phyloP scores from a whole-genome alignment of 2,329 filamentous ascomycete genomes.

The Kalmusia sp. region DNA sequence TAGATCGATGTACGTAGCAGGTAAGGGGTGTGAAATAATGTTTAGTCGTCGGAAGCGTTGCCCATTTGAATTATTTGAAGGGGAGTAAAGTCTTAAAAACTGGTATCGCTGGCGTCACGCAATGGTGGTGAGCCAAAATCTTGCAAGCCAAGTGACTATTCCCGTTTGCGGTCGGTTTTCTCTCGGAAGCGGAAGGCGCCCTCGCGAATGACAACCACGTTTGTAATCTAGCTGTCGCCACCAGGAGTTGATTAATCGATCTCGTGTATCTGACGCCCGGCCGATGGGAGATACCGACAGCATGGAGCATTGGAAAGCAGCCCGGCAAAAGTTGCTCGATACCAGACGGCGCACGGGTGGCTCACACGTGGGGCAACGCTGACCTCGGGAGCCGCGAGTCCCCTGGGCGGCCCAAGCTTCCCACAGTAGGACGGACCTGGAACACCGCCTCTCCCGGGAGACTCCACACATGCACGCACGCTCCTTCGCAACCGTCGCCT shows the following conservation, averaged over 20 bases:
- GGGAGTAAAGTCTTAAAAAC: no score
- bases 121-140: slow-evolving; percentile 18
- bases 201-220: not conserved
- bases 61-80: not conserved
- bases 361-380: slow-evolving; percentile 9
- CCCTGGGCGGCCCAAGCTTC: slow-evolving; percentile 15
- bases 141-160: slow-evolving; percentile 23
- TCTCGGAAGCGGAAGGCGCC: slow-evolving; percentile 5
- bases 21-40: no score
- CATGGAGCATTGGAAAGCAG: not conserved
- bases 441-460: not conserved
- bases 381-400: not conserved
- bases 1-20: not conserved
- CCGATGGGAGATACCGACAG: not conserved
- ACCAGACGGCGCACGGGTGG: not conserved
- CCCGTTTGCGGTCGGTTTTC: slow-evolving; percentile 4
- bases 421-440: slow-evolving; percentile 2
- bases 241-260: not conserved
- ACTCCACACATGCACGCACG: not conserved
- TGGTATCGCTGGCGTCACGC: not conserved
- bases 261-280: no score
- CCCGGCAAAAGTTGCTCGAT: not conserved
- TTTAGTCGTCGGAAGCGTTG: not conserved
- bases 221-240: not conserved
- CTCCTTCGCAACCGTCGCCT: not conserved